A percentile compares a stretch with the other conserved stretches of the same genome.
Evolutionary conservation across 148 eudicot genomes (phyloP).

Genomic region (Simmondsia chinensis): DNA sequence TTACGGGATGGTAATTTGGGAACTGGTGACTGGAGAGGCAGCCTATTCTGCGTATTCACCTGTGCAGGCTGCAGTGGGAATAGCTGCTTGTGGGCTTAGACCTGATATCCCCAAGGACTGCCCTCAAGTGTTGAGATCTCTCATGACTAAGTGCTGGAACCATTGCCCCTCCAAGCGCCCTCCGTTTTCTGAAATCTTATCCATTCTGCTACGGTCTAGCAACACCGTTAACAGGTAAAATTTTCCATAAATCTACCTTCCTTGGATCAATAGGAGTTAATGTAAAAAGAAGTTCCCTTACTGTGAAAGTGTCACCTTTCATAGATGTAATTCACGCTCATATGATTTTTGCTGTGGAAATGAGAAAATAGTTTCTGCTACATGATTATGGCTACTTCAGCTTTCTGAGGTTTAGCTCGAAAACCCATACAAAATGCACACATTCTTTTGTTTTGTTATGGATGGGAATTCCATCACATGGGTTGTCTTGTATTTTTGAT

Average conservation of each 20-base stretch:
- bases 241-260: not conserved
- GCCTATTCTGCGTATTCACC: constrained; percentile 91
- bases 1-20: constrained; percentile 89
- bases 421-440: not conserved
- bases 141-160: constrained; percentile 86
- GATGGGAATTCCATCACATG: not conserved
- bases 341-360: constrained; percentile 11
- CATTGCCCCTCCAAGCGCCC: constrained; percentile 79
- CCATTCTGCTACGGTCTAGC: constrained; percentile 33
- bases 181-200: constrained; percentile 58
- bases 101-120: constrained; percentile 94
- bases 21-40: constrained; percentile 78
- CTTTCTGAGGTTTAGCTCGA: not conserved
- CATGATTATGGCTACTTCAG: not conserved
- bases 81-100: constrained; percentile 95
- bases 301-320: constrained; percentile 10
- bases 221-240: constrained; percentile 30
- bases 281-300: constrained; percentile 9
- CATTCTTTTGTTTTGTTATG: not conserved
- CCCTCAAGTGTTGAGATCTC: constrained; percentile 52
- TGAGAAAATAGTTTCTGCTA: constrained; percentile 14
- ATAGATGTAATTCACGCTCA: constrained; percentile 15
- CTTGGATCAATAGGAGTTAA: not conserved
- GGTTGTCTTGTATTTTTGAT: not conserved
- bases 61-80: constrained; percentile 95